Percentiles rank a stretch among this genome's conserved stretches.
Evolutionary conservation across 2,329 filamentous ascomycete genomes (phyloP).

Genomic region (Penicillium sp.): DNA sequence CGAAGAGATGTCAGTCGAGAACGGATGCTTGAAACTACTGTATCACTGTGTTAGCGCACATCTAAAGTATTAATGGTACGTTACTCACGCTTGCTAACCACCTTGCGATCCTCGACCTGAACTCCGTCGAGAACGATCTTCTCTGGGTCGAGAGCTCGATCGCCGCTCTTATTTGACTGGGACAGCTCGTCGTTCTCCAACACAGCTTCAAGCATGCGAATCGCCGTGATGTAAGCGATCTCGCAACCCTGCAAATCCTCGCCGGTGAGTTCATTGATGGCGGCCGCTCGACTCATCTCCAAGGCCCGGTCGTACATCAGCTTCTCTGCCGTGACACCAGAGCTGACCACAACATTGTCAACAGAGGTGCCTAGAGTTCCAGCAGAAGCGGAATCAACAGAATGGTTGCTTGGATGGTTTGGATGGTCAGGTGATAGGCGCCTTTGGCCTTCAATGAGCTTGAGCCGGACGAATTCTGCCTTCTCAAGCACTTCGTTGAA

Average conservation of each 20-base stretch:
- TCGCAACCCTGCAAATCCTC: slow-evolving; percentile 85
- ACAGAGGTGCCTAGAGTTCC: slow-evolving; percentile 61
- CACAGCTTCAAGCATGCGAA: slow-evolving; percentile 91
- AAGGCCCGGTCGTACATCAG: slow-evolving; percentile 96
- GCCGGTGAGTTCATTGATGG: slow-evolving; percentile 92
- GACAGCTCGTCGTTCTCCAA: slow-evolving; percentile 72
- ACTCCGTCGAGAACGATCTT: slow-evolving; percentile 40
- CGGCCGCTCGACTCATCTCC: slow-evolving; percentile 92
- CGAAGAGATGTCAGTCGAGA: slow-evolving; percentile 43
- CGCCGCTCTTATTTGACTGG: slow-evolving; percentile 21
- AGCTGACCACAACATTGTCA: slow-evolving; percentile 77
- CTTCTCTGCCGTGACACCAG: slow-evolving; percentile 90
- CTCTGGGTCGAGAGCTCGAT: slow-evolving; percentile 28
- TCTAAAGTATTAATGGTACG: not conserved
- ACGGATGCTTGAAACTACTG: slow-evolving; percentile 49
- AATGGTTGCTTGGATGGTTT: slow-evolving; percentile 76
- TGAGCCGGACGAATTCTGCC: slow-evolving; percentile 86
- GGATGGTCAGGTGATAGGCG: slow-evolving; percentile 80
- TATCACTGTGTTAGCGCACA: not conserved
- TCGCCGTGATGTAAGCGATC: slow-evolving; percentile 86
- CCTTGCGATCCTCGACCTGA: slow-evolving; percentile 45
- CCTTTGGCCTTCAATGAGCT: slow-evolving; percentile 80
- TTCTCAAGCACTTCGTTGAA: slow-evolving; percentile 99
- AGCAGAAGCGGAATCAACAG: slow-evolving; percentile 53
- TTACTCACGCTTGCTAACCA: slow-evolving; percentile 48